Base-by-base conservation (phyloP, 2,329 filamentous ascomycete genomes). In the Penicillium sp. region DNA sequence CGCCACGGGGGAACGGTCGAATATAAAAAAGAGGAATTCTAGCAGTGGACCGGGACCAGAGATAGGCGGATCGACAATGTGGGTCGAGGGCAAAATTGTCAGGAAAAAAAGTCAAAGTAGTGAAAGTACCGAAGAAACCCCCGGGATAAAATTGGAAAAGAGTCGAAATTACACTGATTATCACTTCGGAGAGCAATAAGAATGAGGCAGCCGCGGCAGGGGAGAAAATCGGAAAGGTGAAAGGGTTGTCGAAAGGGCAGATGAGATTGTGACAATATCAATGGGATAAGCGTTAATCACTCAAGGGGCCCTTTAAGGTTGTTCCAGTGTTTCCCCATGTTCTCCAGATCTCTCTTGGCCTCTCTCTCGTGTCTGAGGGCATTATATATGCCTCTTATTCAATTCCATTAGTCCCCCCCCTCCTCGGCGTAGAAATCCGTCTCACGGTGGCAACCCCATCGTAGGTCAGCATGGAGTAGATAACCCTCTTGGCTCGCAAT, bases 11-110 rank as follows among this genome's bases (percentile, higher is more conserved):
- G 42, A 52, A 21, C 21, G 16, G 31, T 29, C 24, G 52, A 49
- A 49, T 61, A 64, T 69, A 66, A 62, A 62, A 63, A 58, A 60
- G 49, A 54, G 46, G 58, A 61, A 62, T 56, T 36, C 44, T 47
- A 47, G 48, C 47, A 53, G 45, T 40, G 53, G 34, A 36, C 31
- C 31, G 31, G 14, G n/a, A 7, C n/a, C 48, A 46, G 42, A 49
- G 54, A 59, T 61, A 57, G 61, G 50, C 55, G 49, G 62, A 65
- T 65, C 62, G 62, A 65, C 62, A 40, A 44, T 4, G 59, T 48
- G 56, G 60, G 42, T 57, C 54, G 54, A 51, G 42, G 40, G 14
- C 21, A 27, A 18, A 40, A 47, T 43, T 27, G 11, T 24, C 43
- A 48, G 29, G 36, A 45, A 39, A 47, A 44, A 49, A 58, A 60